Evolutionary conservation across 495 filamentous ascomycete genomes (phyloP).

Genomic region (Tetracladium setigerum): DNA sequence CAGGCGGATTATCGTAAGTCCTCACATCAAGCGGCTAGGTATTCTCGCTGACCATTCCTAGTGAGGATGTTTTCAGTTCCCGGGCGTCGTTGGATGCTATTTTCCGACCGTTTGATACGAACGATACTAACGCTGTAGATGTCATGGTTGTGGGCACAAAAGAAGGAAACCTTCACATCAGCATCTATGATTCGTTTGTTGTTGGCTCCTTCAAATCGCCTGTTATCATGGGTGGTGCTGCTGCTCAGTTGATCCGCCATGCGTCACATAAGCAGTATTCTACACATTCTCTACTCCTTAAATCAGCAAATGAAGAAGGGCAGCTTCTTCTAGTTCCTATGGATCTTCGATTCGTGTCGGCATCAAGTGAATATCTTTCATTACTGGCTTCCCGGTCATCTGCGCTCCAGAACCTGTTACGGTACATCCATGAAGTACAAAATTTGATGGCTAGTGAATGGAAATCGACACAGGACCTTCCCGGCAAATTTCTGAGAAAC

Average conservation of each 20-base stretch:
- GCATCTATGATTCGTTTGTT: constrained; percentile 85
- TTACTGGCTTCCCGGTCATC: constrained; percentile 80
- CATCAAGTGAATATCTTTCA: constrained; percentile 72
- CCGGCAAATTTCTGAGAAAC: constrained; percentile 64
- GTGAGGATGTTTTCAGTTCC: constrained; percentile 65
- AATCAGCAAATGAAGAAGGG: constrained; percentile 22
- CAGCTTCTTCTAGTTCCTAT: constrained; percentile 62
- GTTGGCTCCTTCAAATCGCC: constrained; percentile 55
- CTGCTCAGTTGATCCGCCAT: constrained; percentile 45
- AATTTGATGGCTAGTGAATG: constrained; percentile 68
- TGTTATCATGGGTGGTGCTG: constrained; percentile 7
- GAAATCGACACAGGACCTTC: constrained; percentile 75
- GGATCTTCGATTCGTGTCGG: constrained; percentile 73
- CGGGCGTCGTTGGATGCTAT: constrained; percentile 64
- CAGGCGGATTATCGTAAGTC: constrained; percentile 52
- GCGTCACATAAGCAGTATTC: constrained; percentile 66
- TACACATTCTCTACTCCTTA: constrained; percentile 67
- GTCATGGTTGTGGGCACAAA: constrained; percentile 73
- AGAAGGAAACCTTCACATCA: constrained; percentile 71
- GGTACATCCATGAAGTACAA: constrained; percentile 74
- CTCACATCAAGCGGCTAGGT: constrained; percentile 1
- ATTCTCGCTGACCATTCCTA: constrained; percentile 25
- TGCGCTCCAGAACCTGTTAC: constrained; percentile 73
- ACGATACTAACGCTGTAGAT: constrained; percentile 66
- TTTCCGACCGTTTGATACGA: constrained; percentile 53